phyloP scores from a whole-genome alignment of 2,329 filamentous ascomycete species.

The Trichophyton benhamiae region DNA sequence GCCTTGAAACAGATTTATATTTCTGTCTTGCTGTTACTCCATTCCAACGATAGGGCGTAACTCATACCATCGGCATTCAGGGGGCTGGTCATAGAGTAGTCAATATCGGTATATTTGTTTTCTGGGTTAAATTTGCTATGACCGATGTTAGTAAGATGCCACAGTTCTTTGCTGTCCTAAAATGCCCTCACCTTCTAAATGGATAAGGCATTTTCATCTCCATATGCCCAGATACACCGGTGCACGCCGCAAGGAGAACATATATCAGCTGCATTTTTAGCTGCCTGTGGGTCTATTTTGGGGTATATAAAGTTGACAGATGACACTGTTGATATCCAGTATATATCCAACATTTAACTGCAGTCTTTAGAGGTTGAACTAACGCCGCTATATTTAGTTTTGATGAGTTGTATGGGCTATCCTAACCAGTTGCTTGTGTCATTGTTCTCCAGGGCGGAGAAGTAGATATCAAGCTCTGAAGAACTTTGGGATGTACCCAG shows the following conservation, averaged over 20 bases:
- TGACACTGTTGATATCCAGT: neutral
- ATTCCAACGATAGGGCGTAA: neutral
- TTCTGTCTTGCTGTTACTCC: neutral
- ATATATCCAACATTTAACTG: no score
- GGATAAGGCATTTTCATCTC: slow-evolving; percentile 7
- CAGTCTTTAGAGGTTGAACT: no score
- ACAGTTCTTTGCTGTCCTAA: neutral
- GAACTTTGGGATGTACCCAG: neutral
- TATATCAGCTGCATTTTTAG: neutral
- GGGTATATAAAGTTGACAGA: neutral
- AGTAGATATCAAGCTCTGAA: neutral
- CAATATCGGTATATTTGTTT: neutral
- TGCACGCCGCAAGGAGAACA: neutral
- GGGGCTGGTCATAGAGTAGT: slow-evolving; percentile 7
- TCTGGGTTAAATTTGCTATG: slow-evolving; percentile 5
- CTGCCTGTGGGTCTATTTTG: neutral
- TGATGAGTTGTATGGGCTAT: no score
- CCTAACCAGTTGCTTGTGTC: no score
- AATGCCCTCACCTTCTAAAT: neutral
- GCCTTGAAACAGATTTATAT: neutral
- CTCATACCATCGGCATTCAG: neutral
- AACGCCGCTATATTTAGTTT: no score
- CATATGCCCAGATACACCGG: slow-evolving; percentile 2
- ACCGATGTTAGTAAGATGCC: neutral
- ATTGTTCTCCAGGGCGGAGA: no score